Evolutionary conservation across 2,329 filamentous ascomycete genomes (phyloP).

Genomic region (Fusarium luffae): DNA sequence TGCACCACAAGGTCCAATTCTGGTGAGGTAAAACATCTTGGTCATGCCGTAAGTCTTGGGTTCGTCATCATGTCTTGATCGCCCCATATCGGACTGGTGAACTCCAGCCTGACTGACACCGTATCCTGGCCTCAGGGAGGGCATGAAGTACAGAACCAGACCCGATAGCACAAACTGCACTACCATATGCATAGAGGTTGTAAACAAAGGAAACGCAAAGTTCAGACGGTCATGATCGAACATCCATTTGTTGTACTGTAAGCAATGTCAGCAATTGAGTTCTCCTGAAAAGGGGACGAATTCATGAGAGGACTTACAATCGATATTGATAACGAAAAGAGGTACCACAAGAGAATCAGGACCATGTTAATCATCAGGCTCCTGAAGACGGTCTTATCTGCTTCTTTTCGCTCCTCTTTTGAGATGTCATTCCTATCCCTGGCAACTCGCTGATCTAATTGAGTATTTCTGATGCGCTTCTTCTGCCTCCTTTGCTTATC

Average conservation of each 20-base stretch:
- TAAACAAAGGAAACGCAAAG: constrained; percentile 95
- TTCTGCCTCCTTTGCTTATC: constrained; percentile 76
- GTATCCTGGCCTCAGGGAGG: constrained; percentile 78
- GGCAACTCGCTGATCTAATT: constrained; percentile 76
- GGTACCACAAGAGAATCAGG: constrained; percentile 88
- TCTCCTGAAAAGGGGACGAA: not conserved
- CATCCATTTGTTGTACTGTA: constrained; percentile 99
- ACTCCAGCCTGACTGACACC: constrained; percentile 56
- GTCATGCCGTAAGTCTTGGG: constrained; percentile 76
- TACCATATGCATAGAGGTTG: constrained; percentile 93
- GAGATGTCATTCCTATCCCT: constrained; percentile 66
- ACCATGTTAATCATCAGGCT: constrained; percentile 77
- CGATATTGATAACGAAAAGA: constrained; percentile 93
- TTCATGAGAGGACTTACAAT: constrained; percentile 68
- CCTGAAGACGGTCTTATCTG: constrained; percentile 77
- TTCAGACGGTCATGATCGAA: constrained; percentile 86
- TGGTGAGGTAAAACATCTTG: constrained; percentile 88
- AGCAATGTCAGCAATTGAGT: constrained; percentile 33
- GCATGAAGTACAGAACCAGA: constrained; percentile 82
- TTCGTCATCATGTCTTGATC: constrained; percentile 64
- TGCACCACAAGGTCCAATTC: constrained; percentile 90
- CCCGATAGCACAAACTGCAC: constrained; percentile 88
- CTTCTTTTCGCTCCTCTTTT: constrained; percentile 78
- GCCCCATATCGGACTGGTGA: constrained; percentile 60
- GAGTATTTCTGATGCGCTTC: constrained; percentile 73